phyloP scores from a whole-genome alignment of 805 yeast species.

The Ogataea pilisensis region DNA sequence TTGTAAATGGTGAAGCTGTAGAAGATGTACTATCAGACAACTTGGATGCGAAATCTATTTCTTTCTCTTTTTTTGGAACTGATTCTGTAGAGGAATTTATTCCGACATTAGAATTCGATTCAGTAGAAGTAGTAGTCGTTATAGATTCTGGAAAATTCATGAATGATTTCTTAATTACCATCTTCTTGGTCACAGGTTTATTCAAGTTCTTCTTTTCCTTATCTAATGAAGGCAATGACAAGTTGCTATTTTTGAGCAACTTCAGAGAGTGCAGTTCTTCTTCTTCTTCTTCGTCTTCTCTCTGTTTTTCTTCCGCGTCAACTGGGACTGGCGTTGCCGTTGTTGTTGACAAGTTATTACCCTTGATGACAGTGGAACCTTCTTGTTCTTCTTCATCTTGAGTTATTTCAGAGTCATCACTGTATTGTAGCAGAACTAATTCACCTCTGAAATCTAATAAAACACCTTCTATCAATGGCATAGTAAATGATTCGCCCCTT shows the following conservation, averaged over 20 bases:
- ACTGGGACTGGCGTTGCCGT: neutral
- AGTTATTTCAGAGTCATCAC: constrained; percentile 10
- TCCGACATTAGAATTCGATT: too few relatives aligned
- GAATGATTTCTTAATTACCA: neutral
- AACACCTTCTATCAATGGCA: constrained; percentile 62
- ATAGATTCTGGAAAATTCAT: neutral
- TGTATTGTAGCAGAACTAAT: constrained; percentile 26
- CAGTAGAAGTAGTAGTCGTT: neutral
- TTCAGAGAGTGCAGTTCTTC: too few relatives aligned
- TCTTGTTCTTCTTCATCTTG: constrained; percentile 7
- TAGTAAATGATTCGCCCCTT: constrained; percentile 56
- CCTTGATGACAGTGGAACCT: too few relatives aligned
- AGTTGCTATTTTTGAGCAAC: too few relatives aligned
- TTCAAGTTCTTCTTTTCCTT: neutral
- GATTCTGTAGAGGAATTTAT: too few relatives aligned
- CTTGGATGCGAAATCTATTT: too few relatives aligned
- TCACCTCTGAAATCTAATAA: constrained; percentile 72
- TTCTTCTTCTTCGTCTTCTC: too few relatives aligned
- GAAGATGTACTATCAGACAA: neutral
- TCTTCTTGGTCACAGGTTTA: neutral
- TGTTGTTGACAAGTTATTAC: too few relatives aligned
- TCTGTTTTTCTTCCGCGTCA: neutral
- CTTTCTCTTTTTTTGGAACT: too few relatives aligned
- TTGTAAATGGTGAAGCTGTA: neutral
- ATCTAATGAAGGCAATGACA: neutral